phyloP scores from a whole-genome alignment of 306 rosid genomes.

The Cercis canadensis region DNA sequence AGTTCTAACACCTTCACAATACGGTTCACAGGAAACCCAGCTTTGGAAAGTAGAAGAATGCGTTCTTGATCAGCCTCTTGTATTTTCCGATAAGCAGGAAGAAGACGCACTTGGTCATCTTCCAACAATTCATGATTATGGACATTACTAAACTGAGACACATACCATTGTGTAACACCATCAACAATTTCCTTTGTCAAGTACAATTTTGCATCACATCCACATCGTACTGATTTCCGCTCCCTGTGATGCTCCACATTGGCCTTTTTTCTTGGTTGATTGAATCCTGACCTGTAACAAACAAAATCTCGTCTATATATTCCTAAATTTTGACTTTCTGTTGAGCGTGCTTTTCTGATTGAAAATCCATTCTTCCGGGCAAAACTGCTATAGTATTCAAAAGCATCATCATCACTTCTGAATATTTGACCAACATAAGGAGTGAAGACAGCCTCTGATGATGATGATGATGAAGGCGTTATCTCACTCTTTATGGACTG shows the following conservation, averaged over 20 bases:
- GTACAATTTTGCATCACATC: slow-evolving; percentile 75
- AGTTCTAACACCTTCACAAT: slow-evolving; percentile 67
- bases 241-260: slow-evolving; percentile 78
- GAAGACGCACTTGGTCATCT: slow-evolving; percentile 74
- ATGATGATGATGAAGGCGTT: slow-evolving; percentile 32
- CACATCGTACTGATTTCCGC: slow-evolving; percentile 73
- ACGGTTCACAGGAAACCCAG: slow-evolving; percentile 74
- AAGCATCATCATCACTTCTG: slow-evolving; percentile 68
- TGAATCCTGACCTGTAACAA: slow-evolving; percentile 72
- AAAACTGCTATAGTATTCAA: slow-evolving; percentile 66
- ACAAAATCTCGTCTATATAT: slow-evolving; percentile 71
- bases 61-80: slow-evolving; percentile 68
- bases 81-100: slow-evolving; percentile 77
- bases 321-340: slow-evolving; percentile 73
- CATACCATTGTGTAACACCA: slow-evolving; percentile 64
- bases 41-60: slow-evolving; percentile 66
- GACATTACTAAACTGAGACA: slow-evolving; percentile 71
- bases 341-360: slow-evolving; percentile 72
- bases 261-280: slow-evolving; percentile 74
- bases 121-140: slow-evolving; percentile 77
- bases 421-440: slow-evolving; percentile 78
- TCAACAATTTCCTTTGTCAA: slow-evolving; percentile 68
- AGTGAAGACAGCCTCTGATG: slow-evolving; percentile 61
- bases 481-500: slow-evolving; percentile 49
- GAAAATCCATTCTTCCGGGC: slow-evolving; percentile 76